Conservation (phyloP, 73 alveolate species). For the Paraurostyla sp. region DNA sequence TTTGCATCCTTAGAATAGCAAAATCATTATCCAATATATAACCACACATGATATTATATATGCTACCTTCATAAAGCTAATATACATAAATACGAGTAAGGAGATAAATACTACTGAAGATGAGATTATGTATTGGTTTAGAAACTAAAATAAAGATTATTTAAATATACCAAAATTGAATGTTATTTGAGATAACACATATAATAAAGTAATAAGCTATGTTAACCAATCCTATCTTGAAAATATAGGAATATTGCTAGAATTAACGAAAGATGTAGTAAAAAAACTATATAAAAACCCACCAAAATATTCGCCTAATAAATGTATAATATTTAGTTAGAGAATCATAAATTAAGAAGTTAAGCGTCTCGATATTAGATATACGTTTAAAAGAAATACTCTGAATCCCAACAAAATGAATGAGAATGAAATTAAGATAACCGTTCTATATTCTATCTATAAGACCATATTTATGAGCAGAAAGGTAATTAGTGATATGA, state of each 20-base stretch:
- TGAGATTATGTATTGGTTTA: neutral
- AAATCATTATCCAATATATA: neutral
- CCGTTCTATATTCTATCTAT: too few species aligned
- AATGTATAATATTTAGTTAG: neutral
- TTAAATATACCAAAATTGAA: neutral
- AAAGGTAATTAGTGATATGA: neutral
- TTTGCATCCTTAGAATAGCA: neutral
- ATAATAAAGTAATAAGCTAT: neutral
- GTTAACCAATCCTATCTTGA: too few species aligned
- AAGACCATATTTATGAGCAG: neutral
- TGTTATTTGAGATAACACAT: neutral
- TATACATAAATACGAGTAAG: too few species aligned
- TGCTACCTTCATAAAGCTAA: neutral
- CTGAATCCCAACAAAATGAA: neutral
- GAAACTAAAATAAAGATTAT: neutral
- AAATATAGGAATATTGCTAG: too few species aligned
- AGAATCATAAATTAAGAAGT: neutral
- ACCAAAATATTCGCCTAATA: neutral
- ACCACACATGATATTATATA: too few species aligned
- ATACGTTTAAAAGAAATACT: neutral
- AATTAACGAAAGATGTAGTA: neutral
- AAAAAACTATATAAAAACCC: neutral
- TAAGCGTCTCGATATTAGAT: neutral
- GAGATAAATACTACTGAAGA: neutral
- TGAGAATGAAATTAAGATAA: neutral